Evolutionary conservation across 2,329 filamentous ascomycete species (phyloP).

Genomic region (Alternaria brassicicola): DNA sequence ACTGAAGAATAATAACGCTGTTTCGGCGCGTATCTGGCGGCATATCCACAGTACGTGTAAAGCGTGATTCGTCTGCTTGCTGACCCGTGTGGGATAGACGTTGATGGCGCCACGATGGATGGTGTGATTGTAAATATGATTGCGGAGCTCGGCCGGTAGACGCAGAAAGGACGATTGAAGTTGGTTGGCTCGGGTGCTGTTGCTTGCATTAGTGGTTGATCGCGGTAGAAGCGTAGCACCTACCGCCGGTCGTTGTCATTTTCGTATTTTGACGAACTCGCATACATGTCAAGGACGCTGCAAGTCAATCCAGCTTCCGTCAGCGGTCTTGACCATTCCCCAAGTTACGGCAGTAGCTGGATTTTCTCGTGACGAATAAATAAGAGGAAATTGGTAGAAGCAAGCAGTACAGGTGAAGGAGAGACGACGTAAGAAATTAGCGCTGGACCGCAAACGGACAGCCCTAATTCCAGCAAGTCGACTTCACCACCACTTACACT

Average conservation of each 20-base stretch:
- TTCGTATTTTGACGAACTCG: not conserved
- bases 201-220: not conserved
- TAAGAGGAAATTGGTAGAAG: not conserved
- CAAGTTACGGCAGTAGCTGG: not conserved
- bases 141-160: slow-evolving; percentile 8
- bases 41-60: not conserved
- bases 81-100: not conserved
- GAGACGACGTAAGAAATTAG: not conserved
- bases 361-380: not conserved
- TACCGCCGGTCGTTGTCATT: not conserved
- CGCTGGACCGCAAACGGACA: not conserved
- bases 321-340: not conserved
- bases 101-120: not conserved
- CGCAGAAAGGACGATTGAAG: not conserved
- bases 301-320: not conserved
- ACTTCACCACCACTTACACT: not conserved
- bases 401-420: not conserved
- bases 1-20: not conserved
- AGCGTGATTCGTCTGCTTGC: not conserved
- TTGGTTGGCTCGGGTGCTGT: not conserved
- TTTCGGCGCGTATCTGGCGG: not conserved
- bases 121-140: not conserved
- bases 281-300: not conserved
- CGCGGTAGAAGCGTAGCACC: not conserved
- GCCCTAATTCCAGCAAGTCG: not conserved